These are phyloP conservation scores for Xerocomellus dryophilus DNA, from an alignment of 768 basidiomycete genomes.

Conservation along the genomic window DNA sequence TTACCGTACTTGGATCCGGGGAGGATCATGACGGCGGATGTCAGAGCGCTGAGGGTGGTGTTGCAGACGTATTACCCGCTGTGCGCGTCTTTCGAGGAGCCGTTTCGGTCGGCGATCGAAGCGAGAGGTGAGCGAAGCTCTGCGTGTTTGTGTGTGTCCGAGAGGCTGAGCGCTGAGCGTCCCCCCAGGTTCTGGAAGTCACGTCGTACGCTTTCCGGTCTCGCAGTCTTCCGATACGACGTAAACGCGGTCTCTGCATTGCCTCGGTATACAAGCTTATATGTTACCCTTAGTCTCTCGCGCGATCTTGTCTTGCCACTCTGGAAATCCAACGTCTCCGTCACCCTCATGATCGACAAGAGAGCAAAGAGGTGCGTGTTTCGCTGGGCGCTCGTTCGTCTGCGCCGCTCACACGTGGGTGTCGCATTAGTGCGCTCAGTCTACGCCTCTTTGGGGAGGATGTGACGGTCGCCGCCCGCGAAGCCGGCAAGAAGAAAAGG, in stretches of 20 bases:
- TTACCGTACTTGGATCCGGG: conserved; percentile 73
- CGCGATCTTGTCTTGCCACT: conserved; percentile 87
- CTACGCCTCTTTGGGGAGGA: conserved; percentile 82
- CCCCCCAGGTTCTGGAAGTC: conserved; percentile 58
- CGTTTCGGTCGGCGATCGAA: conserved; percentile 54
- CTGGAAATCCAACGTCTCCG: conserved; percentile 88
- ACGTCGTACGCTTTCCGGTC: conserved; percentile 66
- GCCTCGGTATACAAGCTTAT: not conserved
- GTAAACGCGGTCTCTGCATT: conserved; percentile 44
- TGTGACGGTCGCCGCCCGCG: conserved; percentile 52
- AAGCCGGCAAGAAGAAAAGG: conserved; percentile 31
- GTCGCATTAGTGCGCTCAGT: conserved; percentile 67
- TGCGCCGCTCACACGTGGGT: not conserved
- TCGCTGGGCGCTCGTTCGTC: no score
- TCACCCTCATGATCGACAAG: conserved; percentile 94
- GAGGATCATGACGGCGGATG: conserved; percentile 57
- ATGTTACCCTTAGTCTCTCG: conserved; percentile 51
- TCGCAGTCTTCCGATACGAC: conserved; percentile 49
- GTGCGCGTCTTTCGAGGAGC: conserved; percentile 56
- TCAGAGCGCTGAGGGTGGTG: conserved; percentile 59
- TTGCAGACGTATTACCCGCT: conserved; percentile 81
- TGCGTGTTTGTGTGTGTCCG: no score
- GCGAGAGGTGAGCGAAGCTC: conserved; percentile 50
- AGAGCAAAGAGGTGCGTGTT: conserved; percentile 81
- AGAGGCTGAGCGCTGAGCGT: not conserved